Percentiles rank a stretch among this genome's conserved stretches.
phyloP scores from a whole-genome alignment of 23 red algal genomes.

The Gracilariopsis chorda region DNA sequence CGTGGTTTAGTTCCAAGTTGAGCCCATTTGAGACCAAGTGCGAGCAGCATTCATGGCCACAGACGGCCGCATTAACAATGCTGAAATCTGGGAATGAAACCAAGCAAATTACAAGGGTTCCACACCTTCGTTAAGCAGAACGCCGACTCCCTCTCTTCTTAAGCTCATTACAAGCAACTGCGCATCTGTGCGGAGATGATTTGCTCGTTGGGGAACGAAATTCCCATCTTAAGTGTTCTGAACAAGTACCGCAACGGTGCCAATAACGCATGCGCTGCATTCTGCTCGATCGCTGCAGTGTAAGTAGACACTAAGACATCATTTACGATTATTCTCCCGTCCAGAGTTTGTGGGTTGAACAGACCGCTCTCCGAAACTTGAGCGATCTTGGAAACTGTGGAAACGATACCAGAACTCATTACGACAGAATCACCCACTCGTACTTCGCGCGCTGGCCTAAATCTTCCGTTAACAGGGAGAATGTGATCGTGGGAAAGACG shows the following conservation, averaged over 20 bases:
- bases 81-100: too few relatives aligned
- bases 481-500: constrained; percentile 6
- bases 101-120: too few relatives aligned
- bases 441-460: neutral
- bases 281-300: constrained; percentile 22
- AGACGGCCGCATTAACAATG: too few relatives aligned
- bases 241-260: constrained; percentile 14
- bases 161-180: too few relatives aligned
- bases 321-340: constrained; percentile 47
- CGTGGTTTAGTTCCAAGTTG: too few relatives aligned
- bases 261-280: neutral
- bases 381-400: neutral
- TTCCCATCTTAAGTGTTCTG: too few relatives aligned
- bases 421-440: constrained; percentile 25
- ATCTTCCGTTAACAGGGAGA: constrained; percentile 3
- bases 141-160: too few relatives aligned
- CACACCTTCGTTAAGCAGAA: too few relatives aligned
- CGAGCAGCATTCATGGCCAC: too few relatives aligned
- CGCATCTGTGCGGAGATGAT: too few relatives aligned
- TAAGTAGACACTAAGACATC: constrained; percentile 30
- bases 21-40: too few relatives aligned
- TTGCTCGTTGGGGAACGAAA: too few relatives aligned
- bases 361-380: neutral
- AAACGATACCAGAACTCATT: neutral
- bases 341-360: constrained; percentile 46